Percentiles rank a stretch among this genome's conserved stretches.
phyloP scores from a whole-genome alignment of 1,284 basidiomycete genomes.

The Peniophora sp. region DNA sequence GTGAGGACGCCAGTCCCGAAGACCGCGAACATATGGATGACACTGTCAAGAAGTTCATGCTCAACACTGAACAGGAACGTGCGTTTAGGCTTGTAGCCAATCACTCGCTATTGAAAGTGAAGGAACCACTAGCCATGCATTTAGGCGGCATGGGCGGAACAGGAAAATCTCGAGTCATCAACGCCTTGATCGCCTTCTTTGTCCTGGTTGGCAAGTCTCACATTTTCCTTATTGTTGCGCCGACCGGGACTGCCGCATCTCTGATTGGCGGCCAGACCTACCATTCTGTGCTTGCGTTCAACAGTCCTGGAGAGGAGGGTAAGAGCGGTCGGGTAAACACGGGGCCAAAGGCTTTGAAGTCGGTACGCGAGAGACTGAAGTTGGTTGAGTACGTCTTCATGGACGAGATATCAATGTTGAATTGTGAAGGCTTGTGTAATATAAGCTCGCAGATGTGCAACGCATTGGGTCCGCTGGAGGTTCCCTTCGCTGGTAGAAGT shows the following conservation, averaged over 20 bases:
- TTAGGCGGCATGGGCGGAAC: conserved; percentile 30
- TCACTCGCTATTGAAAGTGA: conserved; percentile 13
- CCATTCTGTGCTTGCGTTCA: conserved; percentile 26
- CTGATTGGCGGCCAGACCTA: conserved; percentile 30
- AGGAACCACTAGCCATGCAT: conserved; percentile 25
- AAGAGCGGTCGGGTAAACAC: not conserved
- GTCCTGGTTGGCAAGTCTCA: conserved; percentile 14
- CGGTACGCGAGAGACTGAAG: conserved; percentile 12
- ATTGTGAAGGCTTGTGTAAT: conserved; percentile 17
- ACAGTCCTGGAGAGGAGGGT: not conserved
- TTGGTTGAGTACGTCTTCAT: conserved; percentile 27
- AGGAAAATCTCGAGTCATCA: conserved; percentile 34
- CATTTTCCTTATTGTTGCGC: conserved; percentile 23
- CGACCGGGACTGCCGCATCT: conserved; percentile 29
- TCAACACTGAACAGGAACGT: conserved; percentile 24
- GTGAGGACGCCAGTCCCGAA: not conserved
- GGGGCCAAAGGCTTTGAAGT: not conserved
- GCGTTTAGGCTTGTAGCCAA: conserved; percentile 26
- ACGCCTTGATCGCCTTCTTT: conserved; percentile 26
- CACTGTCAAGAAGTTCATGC: conserved; percentile 1
- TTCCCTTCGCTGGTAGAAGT: conserved; percentile 17
- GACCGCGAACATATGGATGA: not conserved
- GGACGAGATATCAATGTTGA: conserved; percentile 30
- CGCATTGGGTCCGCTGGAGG: conserved; percentile 6
- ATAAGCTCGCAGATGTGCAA: conserved; percentile 14